phyloP scores from a whole-genome alignment of 495 filamentous ascomycete species.

The Clohesyomyces aquaticus region DNA sequence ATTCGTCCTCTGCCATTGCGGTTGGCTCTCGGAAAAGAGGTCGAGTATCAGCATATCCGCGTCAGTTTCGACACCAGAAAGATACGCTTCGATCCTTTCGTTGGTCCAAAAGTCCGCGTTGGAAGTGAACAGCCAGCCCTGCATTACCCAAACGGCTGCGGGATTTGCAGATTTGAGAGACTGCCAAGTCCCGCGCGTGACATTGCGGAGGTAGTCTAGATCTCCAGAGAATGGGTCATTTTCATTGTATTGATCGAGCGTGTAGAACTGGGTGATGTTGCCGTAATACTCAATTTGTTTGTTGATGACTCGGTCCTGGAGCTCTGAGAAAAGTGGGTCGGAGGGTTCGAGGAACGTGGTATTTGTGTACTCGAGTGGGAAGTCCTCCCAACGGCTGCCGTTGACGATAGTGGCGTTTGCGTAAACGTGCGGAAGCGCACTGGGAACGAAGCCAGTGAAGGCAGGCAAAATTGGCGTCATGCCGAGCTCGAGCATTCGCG shows the following conservation, averaged over 20 bases:
- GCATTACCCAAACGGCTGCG: slow-evolving; percentile 59
- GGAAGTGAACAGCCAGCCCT: slow-evolving; percentile 59
- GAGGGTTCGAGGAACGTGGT: slow-evolving; percentile 57
- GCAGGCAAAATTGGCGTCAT: slow-evolving; percentile 51
- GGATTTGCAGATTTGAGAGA: slow-evolving; percentile 54
- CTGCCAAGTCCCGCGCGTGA: slow-evolving; percentile 51
- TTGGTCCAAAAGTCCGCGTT: slow-evolving; percentile 56
- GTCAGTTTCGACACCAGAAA: slow-evolving; percentile 52
- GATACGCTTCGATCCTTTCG: slow-evolving; percentile 54
- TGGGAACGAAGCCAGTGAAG: slow-evolving; percentile 53
- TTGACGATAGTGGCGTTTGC: slow-evolving; percentile 55
- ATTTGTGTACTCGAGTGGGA: slow-evolving; percentile 52
- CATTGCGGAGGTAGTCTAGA: slow-evolving; percentile 52
- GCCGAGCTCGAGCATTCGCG: slow-evolving; percentile 57
- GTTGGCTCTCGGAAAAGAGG: slow-evolving; percentile 55
- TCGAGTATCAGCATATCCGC: slow-evolving; percentile 59
- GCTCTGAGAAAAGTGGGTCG: slow-evolving; percentile 51
- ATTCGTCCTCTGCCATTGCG: slow-evolving; percentile 58
- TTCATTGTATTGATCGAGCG: slow-evolving; percentile 60
- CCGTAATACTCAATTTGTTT: slow-evolving; percentile 57
- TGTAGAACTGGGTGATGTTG: slow-evolving; percentile 56
- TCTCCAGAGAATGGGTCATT: slow-evolving; percentile 57
- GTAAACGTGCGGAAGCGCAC: slow-evolving; percentile 48
- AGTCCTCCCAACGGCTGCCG: slow-evolving; percentile 53
- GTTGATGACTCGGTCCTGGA: slow-evolving; percentile 54